Conservation (phyloP, 2,329 filamentous ascomycete species). For the Diaporthe aspalathi region DNA sequence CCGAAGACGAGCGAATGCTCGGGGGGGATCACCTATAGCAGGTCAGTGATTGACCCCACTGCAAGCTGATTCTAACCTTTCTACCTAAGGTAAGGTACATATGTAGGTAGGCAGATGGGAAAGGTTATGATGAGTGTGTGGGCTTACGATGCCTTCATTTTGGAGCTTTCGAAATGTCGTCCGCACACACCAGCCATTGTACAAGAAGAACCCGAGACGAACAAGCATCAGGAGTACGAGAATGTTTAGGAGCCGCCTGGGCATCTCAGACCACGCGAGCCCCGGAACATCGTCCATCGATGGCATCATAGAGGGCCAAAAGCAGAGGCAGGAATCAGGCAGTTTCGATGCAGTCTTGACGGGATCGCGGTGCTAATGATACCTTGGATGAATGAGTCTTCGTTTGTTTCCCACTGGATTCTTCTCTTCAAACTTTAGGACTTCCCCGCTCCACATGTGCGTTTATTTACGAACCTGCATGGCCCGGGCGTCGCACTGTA, state of each 20-base stretch:
- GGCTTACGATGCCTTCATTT: constrained; percentile 6
- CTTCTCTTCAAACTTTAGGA: background rate
- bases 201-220: constrained; percentile 8
- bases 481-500: background rate
- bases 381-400: background rate
- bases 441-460: constrained; percentile 5
- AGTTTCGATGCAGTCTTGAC: background rate
- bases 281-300: background rate
- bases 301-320: background rate
- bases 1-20: constrained; percentile 20
- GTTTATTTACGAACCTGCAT: background rate
- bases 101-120: no score
- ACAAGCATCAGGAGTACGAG: background rate
- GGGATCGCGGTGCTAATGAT: background rate
- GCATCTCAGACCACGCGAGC: background rate
- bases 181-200: background rate
- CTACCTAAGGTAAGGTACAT: no score
- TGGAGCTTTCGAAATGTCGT: constrained; percentile 23
- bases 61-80: no score
- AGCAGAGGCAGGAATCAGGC: background rate
- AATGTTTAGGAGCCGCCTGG: constrained; percentile 14
- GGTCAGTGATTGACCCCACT: background rate
- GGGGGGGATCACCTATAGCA: background rate
- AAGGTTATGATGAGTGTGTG: background rate
- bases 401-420: background rate